Evolutionary conservation across 139 green algal genomes (phyloP).

Genomic region (Closterium sp.): DNA sequence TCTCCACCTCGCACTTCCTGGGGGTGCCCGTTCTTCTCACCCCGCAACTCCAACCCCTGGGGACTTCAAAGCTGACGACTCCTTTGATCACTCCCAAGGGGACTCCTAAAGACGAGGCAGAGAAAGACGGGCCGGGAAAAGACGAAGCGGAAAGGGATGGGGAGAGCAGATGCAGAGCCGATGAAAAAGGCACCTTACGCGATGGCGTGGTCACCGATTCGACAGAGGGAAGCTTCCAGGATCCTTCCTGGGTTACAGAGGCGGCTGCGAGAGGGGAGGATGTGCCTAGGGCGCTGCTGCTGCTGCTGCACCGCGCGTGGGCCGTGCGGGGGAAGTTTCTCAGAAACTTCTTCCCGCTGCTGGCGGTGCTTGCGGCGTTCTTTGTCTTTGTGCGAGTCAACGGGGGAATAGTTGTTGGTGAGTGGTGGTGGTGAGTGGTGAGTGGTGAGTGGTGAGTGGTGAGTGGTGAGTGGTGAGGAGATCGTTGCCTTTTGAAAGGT

Average conservation of each 20-base stretch:
- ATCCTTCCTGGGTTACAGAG: not conserved
- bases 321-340: not conserved
- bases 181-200: not conserved
- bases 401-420: slow-evolving; percentile 80
- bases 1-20: not conserved
- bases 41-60: too few species aligned
- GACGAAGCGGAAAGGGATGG: too few species aligned
- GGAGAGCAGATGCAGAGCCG: not conserved
- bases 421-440: slow-evolving; percentile 66
- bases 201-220: not conserved
- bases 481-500: too few species aligned
- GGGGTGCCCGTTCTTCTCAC: not conserved
- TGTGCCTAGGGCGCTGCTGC: not conserved
- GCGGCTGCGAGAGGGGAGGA: not conserved
- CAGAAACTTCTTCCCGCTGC: not conserved
- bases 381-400: slow-evolving; percentile 76
- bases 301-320: not conserved
- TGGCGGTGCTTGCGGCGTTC: slow-evolving; percentile 24
- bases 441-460: too few species aligned
- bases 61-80: too few species aligned
- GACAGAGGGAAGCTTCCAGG: not conserved
- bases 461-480: too few species aligned
- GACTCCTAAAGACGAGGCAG: too few species aligned
- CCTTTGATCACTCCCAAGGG: too few species aligned
- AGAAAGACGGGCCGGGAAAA: too few species aligned